Conservation (phyloP, 1,139 yeast species). For the Pneumocystis jirovecii region DNA sequence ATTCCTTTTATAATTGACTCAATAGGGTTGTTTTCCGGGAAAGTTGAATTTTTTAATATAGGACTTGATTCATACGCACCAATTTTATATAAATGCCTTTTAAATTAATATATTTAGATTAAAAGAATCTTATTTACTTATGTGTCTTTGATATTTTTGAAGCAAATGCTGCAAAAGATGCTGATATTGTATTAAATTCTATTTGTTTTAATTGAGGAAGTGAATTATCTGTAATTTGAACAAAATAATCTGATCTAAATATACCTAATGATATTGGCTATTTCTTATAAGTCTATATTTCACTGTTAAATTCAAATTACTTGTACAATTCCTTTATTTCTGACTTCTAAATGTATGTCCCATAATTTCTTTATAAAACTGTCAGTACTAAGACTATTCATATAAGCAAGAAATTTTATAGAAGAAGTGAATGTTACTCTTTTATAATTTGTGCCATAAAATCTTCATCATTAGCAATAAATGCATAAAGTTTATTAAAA, state of each 20-base stretch:
- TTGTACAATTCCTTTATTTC: slow-evolving; percentile 14
- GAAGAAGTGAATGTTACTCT: slow-evolving; percentile 22
- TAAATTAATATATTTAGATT: neutral
- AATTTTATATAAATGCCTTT: slow-evolving; percentile 18
- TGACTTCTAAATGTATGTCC: slow-evolving; percentile 39
- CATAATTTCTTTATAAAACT: slow-evolving; percentile 73
- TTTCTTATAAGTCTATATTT: slow-evolving; percentile 20
- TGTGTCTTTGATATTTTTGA: slow-evolving; percentile 68
- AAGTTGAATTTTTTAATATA: slow-evolving; percentile 27
- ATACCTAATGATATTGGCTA: slow-evolving; percentile 71
- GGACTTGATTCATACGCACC: slow-evolving; percentile 20
- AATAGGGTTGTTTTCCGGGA: slow-evolving; percentile 57
- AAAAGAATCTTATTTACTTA: slow-evolving; percentile 24
- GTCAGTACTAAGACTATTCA: slow-evolving; percentile 15
- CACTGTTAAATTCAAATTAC: neutral
- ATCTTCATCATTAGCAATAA: slow-evolving; percentile 37
- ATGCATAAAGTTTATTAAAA: slow-evolving; percentile 62
- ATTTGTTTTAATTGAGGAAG: slow-evolving; percentile 56
- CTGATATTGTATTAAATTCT: slow-evolving; percentile 90
- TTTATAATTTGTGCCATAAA: slow-evolving; percentile 51
- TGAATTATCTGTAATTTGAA: slow-evolving; percentile 31
- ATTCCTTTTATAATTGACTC: slow-evolving; percentile 52
- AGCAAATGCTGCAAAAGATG: slow-evolving; percentile 85
- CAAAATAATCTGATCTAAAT: slow-evolving; percentile 82
- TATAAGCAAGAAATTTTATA: neutral